phyloP scores from a whole-genome alignment of 805 yeast genomes.

The Wickerhamomyces rabaulensis region DNA sequence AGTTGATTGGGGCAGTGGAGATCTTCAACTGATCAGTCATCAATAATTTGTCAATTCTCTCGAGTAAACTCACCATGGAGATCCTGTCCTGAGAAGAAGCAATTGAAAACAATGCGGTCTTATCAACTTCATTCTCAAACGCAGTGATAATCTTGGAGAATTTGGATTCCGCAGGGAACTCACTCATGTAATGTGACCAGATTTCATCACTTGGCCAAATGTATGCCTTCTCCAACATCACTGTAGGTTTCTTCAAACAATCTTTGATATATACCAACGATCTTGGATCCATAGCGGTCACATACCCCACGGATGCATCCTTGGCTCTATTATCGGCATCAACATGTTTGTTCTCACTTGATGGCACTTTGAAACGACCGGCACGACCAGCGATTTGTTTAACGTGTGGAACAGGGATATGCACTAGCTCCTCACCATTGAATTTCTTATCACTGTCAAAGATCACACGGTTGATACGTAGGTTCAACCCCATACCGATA shows the following conservation, averaged over 20 bases:
- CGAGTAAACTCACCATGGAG: constrained; percentile 35
- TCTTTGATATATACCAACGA: constrained; percentile 41
- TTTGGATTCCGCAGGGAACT: constrained; percentile 47
- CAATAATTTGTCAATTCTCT: constrained; percentile 36
- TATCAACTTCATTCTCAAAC: constrained; percentile 36
- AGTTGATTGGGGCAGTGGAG: constrained; percentile 58
- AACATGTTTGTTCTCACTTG: constrained; percentile 7
- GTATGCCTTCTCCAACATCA: constrained; percentile 52
- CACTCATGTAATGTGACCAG: constrained; percentile 61
- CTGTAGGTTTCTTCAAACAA: constrained; percentile 46
- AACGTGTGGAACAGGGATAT: constrained; percentile 57
- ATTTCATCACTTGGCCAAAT: constrained; percentile 77
- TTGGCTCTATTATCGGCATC: constrained; percentile 7
- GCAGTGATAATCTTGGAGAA: constrained; percentile 41
- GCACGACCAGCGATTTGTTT: constrained; percentile 98
- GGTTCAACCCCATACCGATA: constrained; percentile 93
- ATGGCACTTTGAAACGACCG: constrained; percentile 59
- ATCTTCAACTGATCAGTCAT: constrained; percentile 54
- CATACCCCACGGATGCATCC: constrained; percentile 37
- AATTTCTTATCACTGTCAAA: constrained; percentile 67
- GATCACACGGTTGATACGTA: constrained; percentile 75
- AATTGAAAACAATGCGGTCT: constrained; percentile 28
- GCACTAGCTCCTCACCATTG: constrained; percentile 50
- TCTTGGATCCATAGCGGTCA: constrained; percentile 43
- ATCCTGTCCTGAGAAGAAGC: constrained; percentile 34